Conservation (phyloP, 1,139 yeast genomes). For the Magnusiomyces magnusii region DNA sequence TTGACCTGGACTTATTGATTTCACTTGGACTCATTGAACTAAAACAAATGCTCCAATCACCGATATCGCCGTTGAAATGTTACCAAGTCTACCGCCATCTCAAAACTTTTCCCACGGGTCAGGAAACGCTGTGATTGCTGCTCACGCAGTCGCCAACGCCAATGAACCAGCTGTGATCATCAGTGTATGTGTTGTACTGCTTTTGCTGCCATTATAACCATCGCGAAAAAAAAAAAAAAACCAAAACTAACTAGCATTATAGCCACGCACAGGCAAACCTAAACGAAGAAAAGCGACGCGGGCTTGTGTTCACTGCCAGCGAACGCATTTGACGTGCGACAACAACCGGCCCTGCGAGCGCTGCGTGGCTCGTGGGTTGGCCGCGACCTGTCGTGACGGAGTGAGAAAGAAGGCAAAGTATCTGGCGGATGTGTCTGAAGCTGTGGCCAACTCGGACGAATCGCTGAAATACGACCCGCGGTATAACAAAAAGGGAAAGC, state of each 20-base stretch:
- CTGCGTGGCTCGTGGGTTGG: constrained; percentile 66
- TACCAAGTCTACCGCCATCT: no score
- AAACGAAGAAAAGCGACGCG: constrained; percentile 57
- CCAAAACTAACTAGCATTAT: not conserved
- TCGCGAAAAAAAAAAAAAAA: no score
- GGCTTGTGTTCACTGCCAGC: constrained; percentile 89
- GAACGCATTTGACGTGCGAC: constrained; percentile 87
- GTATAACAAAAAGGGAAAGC: constrained; percentile 12
- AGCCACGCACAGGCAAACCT: constrained; percentile 22
- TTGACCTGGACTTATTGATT: no score
- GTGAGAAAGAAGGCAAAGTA: constrained; percentile 82
- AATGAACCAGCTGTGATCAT: constrained; percentile 1
- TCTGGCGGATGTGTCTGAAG: constrained; percentile 32
- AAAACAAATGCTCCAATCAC: no score
- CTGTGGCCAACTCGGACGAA: constrained; percentile 15
- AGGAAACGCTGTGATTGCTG: constrained; percentile 1
- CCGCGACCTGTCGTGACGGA: constrained; percentile 71
- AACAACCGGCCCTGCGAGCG: constrained; percentile 70
- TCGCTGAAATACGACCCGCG: constrained; percentile 22
- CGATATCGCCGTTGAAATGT: no score
- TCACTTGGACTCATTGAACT: no score
- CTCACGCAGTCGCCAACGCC: not conserved
- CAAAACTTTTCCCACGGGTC: not conserved
- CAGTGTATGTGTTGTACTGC: not conserved
- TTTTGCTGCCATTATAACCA: not conserved